Evolutionary conservation across 305 asterid genomes (phyloP), one percentile per base, ranked within the genome.

Genomic region (Solanum hybrid): DNA sequence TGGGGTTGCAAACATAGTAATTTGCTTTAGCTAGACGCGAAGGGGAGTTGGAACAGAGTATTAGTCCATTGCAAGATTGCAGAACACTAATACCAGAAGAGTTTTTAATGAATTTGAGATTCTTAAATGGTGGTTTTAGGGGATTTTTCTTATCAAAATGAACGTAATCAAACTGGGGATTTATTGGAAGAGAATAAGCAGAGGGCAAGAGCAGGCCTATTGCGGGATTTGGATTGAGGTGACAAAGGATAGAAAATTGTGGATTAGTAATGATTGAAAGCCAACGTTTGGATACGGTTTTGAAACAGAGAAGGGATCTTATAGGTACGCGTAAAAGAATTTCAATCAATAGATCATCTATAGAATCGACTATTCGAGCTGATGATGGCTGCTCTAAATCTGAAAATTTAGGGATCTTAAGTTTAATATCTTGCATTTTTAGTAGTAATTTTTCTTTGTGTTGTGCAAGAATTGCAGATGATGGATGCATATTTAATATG

Each of bases 1-100:
- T 92, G 27, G 95, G 95, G 35, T 94, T 93, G 73, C 90, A 92
- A 4, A 92, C 82, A 17, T 56, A 56, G 69, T 17, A 56, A 17
- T 56, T 56, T 17, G 24, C 6, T 56, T 19, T 56, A 56, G 69
- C 69, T 56, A 19, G 69, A 56, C 24, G 24, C 11, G 24, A 19
- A 7, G 24, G 10, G 24, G 69, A 56, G 69, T 56, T 56, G 24
- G 69, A 56, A 56, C 69, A 56, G 24, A 56, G 69, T 2, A 56
- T 17, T 56, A 56, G 69, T 56, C 69, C 69, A 56, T 56, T 56
- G 69, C 69, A 56, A 19, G 69, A 56, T 56, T 56, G 69, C 69
- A 56, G 69, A 56, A 56, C 69, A 7, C 24, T 19, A 56, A 56
- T 56, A 3, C 69, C 69, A 56, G 69, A 56, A 56, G 69, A 56